A percentile compares a stretch with the other conserved stretches of the same genome.
These are phyloP conservation scores for Paragyromitra xinjiangensis DNA, from an alignment of 495 filamentous ascomycete genomes.

Conservation along the genomic window DNA sequence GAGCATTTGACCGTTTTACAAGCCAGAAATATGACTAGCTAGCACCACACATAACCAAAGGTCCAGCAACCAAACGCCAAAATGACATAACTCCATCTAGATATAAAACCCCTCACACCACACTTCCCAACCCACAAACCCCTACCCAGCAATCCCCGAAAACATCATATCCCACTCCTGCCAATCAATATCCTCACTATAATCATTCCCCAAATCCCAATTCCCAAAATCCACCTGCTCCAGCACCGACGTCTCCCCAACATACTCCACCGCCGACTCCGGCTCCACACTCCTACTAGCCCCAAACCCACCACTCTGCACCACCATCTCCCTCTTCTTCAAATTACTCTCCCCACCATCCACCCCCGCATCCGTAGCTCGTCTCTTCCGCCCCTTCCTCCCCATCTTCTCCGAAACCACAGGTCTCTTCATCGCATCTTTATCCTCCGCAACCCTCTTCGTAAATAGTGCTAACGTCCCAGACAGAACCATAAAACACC, in stretches of 20 bases:
- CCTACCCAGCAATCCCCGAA: slow-evolving; percentile 31
- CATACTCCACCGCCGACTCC: slow-evolving; percentile 17
- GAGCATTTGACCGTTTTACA: background rate
- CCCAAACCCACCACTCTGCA: slow-evolving; percentile 4
- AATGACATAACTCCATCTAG: slow-evolving; percentile 7
- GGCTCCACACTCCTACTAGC: slow-evolving; percentile 14
- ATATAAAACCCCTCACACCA: too few relatives aligned
- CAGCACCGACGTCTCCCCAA: background rate
- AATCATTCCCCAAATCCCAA: slow-evolving; percentile 51
- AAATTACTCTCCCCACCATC: background rate
- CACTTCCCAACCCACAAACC: too few relatives aligned
- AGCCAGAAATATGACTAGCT: background rate
- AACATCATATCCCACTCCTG: slow-evolving; percentile 50
- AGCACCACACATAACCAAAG: background rate
- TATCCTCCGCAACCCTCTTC: slow-evolving; percentile 51
- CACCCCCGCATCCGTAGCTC: slow-evolving; percentile 12
- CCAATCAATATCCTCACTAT: slow-evolving; percentile 52
- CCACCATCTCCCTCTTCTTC: slow-evolving; percentile 25
- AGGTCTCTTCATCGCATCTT: slow-evolving; percentile 52
- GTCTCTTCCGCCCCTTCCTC: slow-evolving; percentile 20
- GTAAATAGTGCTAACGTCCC: slow-evolving; percentile 46
- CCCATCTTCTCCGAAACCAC: slow-evolving; percentile 41
- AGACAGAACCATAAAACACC: slow-evolving; percentile 49
- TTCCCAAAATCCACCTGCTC: slow-evolving; percentile 43
- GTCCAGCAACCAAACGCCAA: slow-evolving; percentile 16